phyloP scores from a whole-genome alignment of 805 yeast genomes.

The Starmerella apicola region DNA sequence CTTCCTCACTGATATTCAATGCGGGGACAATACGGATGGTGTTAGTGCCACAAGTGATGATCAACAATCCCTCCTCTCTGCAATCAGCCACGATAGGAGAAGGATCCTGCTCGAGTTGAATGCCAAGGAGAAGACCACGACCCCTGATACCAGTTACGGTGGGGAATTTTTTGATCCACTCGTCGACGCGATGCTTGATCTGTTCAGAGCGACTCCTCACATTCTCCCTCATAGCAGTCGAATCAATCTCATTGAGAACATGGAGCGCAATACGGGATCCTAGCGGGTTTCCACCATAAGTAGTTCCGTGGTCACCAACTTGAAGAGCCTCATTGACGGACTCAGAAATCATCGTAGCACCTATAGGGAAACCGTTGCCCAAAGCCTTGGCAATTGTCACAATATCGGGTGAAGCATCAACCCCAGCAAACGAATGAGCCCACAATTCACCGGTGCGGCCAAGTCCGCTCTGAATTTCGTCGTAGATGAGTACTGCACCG shows the following conservation, averaged over 20 bases:
- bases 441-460: constrained; percentile 87
- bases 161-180: constrained; percentile 35
- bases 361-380: constrained; percentile 94
- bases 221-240: constrained; percentile 43
- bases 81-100: constrained; percentile 49
- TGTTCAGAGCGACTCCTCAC: constrained; percentile 52
- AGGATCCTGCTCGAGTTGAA: constrained; percentile 62
- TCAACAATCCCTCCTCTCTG: constrained; percentile 65
- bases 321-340: constrained; percentile 56
- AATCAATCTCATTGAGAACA: constrained; percentile 57
- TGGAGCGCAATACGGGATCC: constrained; percentile 71
- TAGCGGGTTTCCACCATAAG: constrained; percentile 94
- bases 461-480: constrained; percentile 94
- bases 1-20: constrained; percentile 61
- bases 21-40: constrained; percentile 90
- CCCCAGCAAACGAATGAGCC: constrained; percentile 73
- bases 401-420: constrained; percentile 86
- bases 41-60: constrained; percentile 86
- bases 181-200: constrained; percentile 36
- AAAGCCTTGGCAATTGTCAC: constrained; percentile 90
- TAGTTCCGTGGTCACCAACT: constrained; percentile 96
- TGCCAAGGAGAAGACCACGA: constrained; percentile 74
- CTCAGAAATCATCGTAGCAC: constrained; percentile 81
- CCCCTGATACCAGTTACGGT: constrained; percentile 67
- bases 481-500: constrained; percentile 71